Evolutionary conservation across 163 green algal genomes (phyloP), one percentile per base, ranked within the genome.

Genomic region (Prototheca cutis): DNA sequence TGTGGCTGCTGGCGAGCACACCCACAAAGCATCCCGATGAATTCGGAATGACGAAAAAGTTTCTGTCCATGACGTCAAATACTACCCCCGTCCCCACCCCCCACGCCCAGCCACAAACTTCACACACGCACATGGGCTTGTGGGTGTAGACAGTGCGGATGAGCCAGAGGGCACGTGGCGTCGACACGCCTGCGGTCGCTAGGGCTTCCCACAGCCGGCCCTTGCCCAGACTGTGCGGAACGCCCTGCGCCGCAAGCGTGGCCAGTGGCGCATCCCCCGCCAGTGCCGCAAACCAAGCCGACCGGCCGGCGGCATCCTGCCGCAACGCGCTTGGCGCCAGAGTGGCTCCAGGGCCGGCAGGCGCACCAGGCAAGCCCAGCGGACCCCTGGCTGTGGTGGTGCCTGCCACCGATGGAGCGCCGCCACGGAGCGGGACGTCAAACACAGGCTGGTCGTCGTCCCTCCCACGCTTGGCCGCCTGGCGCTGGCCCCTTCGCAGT

Each of bases 151-250:
- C 27, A 18, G 59, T 45, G 3, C 55, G 62, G 10, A 69, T 23
- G 33, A 69, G 51, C 62, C 62, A 69, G 23, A 69, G 45, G 6
- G 62, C 62, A 2, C 62, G 54, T 5, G 62, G 54, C 55, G 63
- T n/a, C 2, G 62, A 45, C 21, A 47, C 27, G 4, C 23, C 33
- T 33, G 48, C 31, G 32, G 58, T 48, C 31, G 62, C 42, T 27
- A 69, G 32, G 54, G 61, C 19, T 30, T 69, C 54, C 23, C 56
- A 59, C 2, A 58, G 34, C 6, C 45, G 54, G 54, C 2, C 30
- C n/a, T 34, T 39, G 1, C 45, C 32, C 24, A 59, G 48, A 53
- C 61, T 34, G n/a, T 54, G 45, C 2, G 62, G 54, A 6, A 63
- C 17, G 42, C 42, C 54, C 17, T 33, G 23, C 4, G 36, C 53